Base-by-base conservation (phyloP, 2,329 filamentous ascomycete species). In the Botryosphaeria dothidea region DNA sequence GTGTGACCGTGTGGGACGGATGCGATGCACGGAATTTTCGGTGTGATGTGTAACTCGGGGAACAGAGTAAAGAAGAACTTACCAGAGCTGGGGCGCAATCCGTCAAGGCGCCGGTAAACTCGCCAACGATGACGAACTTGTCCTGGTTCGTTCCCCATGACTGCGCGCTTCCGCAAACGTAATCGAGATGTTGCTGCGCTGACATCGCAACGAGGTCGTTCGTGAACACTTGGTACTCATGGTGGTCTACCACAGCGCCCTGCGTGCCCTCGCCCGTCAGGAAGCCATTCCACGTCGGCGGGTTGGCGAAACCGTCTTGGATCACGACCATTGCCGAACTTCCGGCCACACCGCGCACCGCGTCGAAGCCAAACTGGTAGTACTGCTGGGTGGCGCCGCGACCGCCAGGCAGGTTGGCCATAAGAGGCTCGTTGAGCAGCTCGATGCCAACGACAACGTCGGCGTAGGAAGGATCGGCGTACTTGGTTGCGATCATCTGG, bases 81-180 rank as follows among this genome's bases (percentile, higher is more conserved):
- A 62, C 58, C 17, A 84, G 77, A 46, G 77, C 79, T 27, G 74
- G 75, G 13, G 84, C 83, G 69, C 84, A 85, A 71, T 87, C 85
- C 3, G 88, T 90, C 82, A 90, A 84, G 13, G 88, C 88, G 27
- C 83, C 88, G 1, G 85, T 86, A 88, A 88, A 91, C 73, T 91
- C 89, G 46, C 89, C 89, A 6, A 89, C 84, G 64, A 90, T 79
- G 21, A 85, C 83, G 82, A 85, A 88, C 74, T 90, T 90, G 73
- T 90, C 87, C 3, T 81, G 79, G 29, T 81, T 79, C 9, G 43
- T 43, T 4, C 75, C 74, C 66, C 86, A 86, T 8, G 75, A 71
- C 2, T 75, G 72, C 2, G 81, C 82, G 68, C 84, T 83, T 61
- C 78, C 80, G 77, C 88, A 91, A 60, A 85, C 86, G 27, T 78